Evolutionary conservation across 495 filamentous ascomycete genomes (phyloP).

Genomic region (Xylaria castorea): DNA sequence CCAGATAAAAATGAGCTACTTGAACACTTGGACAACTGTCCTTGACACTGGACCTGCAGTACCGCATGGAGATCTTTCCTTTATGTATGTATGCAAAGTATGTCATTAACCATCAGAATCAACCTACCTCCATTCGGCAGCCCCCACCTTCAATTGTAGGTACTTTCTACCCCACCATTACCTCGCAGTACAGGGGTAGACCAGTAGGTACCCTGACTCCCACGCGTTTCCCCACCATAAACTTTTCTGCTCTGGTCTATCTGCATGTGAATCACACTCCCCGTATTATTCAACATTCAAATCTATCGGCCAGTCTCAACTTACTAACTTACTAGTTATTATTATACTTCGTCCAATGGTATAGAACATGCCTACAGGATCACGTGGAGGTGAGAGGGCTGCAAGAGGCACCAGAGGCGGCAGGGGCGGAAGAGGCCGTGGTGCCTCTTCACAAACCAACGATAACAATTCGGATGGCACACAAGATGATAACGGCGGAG

Average conservation of each 20-base stretch:
- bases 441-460: conserved; percentile 25
- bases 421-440: conserved; percentile 28
- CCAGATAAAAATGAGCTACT: no score
- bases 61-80: no score
- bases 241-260: conserved; percentile 36
- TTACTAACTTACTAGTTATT: neutral
- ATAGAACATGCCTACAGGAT: conserved; percentile 35
- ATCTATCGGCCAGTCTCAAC: neutral
- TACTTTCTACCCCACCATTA: conserved; percentile 31
- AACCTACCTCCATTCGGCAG: neutral
- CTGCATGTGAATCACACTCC: conserved; percentile 15
- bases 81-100: neutral
- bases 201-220: neutral
- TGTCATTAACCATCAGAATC: neutral
- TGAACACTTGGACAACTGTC: no score
- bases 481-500: conserved; percentile 18
- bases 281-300: neutral
- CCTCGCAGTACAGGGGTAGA: neutral
- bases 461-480: conserved; percentile 13
- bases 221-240: conserved; percentile 38
- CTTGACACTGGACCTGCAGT: neutral
- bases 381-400: conserved; percentile 31
- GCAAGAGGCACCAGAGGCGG: conserved; percentile 33
- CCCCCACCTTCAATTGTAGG: neutral
- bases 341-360: conserved; percentile 10